Conservation (phyloP, 768 basidiomycete species). For the Neoboletus magnificus region DNA sequence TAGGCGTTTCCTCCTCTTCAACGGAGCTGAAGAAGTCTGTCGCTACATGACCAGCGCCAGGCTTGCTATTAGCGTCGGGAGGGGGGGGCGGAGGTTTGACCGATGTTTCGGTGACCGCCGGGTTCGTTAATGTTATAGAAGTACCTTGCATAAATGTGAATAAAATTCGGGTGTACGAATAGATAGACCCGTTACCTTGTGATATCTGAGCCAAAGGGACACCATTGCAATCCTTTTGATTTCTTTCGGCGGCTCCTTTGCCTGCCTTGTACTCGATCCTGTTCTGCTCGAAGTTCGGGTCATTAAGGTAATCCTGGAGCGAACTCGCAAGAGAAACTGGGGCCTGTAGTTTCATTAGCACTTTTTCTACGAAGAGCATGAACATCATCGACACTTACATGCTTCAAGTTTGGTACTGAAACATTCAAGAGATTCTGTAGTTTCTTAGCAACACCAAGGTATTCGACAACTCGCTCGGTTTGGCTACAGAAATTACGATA, state of each 20-base stretch:
- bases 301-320: conserved; percentile 92
- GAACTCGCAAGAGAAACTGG: conserved; percentile 92
- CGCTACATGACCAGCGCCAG: conserved; percentile 46
- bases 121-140: conserved; percentile 17
- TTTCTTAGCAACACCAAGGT: conserved; percentile 87
- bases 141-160: conserved; percentile 13
- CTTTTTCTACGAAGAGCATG: not conserved
- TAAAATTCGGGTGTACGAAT: not conserved
- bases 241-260: conserved; percentile 60
- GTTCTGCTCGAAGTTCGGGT: conserved; percentile 96
- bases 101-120: conserved; percentile 17
- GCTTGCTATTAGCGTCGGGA: conserved; percentile 27
- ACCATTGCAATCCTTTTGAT: conserved; percentile 8
- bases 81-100: conserved; percentile 26
- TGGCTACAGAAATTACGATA: conserved; percentile 95
- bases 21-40: conserved; percentile 89
- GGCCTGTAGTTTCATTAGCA: conserved; percentile 51
- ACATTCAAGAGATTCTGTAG: conserved; percentile 92
- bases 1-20: conserved; percentile 73
- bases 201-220: conserved; percentile 6
- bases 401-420: conserved; percentile 90
- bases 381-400: conserved; percentile 45
- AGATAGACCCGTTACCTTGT: conserved; percentile 13
- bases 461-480: conserved; percentile 91
- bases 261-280: conserved; percentile 86